Base-by-base conservation (phyloP, 495 filamentous ascomycete species). In the Entonaema liquescens region DNA sequence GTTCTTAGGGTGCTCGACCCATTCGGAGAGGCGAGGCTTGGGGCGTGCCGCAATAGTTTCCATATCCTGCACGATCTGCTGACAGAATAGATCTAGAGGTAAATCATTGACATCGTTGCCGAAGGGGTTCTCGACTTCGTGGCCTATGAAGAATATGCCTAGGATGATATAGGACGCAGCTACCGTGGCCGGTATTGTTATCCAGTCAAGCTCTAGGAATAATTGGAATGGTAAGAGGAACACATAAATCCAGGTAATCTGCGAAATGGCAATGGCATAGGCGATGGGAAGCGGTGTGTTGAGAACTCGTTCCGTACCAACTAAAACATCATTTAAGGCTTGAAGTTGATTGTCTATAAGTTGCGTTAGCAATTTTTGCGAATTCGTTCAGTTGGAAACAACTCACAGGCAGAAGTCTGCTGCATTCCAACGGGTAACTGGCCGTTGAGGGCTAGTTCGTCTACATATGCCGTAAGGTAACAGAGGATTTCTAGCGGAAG, bases 121-220 rank as follows among this genome's bases (percentile, higher is more conserved):
- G 78, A 97, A 96, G 7, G 93, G 93, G 76, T 96, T 93, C 77
- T 97, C 93, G 70, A 97, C 91, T 79, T 96, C 92, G 70, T 89
- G 88, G 23, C 93, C 92, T 71, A 94, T 93, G 74, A 92, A 89
- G 42, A 92, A 89, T 63, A 97, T 89, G n/a, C 91, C 93, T 65
- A 97, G 86, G 75, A 97, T 95, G 67, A 96, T 95, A 76, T 97
- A 96, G 5, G 92, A 91, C 44, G 87, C 87, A 67, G 86, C 87
- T 23, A 96, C 83, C 13, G 93, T 92, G 17, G 89, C 93, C 1
- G 93, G 93, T 65, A 97, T 95, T n/a, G 93, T 91, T 50, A 93
- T 84, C 90, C 90, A 96, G 3, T 77, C 74, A 0, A 95, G 83
- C 2, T 78, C 69, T 1, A 76, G 66, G 69, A 85, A 88, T 8